Evolutionary conservation across 2,329 filamentous ascomycete genomes (phyloP).

Genomic region (Rachicladosporium sp.): DNA sequence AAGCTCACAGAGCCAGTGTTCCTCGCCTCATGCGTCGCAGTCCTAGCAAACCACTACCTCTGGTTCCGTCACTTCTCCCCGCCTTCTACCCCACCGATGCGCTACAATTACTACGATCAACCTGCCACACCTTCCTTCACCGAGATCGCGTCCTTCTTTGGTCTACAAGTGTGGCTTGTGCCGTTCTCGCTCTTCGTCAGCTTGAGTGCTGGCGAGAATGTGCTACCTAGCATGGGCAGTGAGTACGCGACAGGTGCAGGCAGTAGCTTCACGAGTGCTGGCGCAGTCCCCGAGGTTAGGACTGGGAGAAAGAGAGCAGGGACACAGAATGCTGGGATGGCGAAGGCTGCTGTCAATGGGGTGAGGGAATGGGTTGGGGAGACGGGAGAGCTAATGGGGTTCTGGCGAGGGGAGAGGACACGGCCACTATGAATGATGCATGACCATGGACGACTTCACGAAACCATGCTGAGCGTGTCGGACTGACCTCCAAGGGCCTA

Average conservation of each 20-base stretch:
- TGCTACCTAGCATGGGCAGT: constrained; percentile 81
- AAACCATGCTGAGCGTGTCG: too few species aligned
- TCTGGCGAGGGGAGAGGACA: constrained; percentile 48
- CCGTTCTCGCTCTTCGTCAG: constrained; percentile 93
- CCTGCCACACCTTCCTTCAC: constrained; percentile 66
- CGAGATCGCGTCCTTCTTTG: constrained; percentile 92
- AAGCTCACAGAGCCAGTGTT: constrained; percentile 82
- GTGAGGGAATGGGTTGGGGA: constrained; percentile 53
- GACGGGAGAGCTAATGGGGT: constrained; percentile 49
- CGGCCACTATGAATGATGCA: constrained; percentile 27
- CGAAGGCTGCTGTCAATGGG: constrained; percentile 46
- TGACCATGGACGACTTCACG: not conserved
- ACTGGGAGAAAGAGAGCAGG: constrained; percentile 39
- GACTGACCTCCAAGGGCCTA: not conserved
- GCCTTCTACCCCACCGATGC: constrained; percentile 38
- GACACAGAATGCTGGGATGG: constrained; percentile 41
- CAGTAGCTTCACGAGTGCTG: constrained; percentile 9
- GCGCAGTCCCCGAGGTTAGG: constrained; percentile 6
- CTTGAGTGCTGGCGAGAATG: constrained; percentile 85
- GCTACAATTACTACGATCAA: constrained; percentile 29
- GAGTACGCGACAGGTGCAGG: constrained; percentile 54
- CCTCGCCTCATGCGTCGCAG: constrained; percentile 68
- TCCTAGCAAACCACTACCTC: constrained; percentile 80
- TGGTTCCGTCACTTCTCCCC: constrained; percentile 91
- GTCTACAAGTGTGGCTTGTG: constrained; percentile 90